A percentile compares a stretch with the other conserved stretches of the same genome.
Conservation (phyloP, 441 rosid species). For the Corymbia citriodora region DNA sequence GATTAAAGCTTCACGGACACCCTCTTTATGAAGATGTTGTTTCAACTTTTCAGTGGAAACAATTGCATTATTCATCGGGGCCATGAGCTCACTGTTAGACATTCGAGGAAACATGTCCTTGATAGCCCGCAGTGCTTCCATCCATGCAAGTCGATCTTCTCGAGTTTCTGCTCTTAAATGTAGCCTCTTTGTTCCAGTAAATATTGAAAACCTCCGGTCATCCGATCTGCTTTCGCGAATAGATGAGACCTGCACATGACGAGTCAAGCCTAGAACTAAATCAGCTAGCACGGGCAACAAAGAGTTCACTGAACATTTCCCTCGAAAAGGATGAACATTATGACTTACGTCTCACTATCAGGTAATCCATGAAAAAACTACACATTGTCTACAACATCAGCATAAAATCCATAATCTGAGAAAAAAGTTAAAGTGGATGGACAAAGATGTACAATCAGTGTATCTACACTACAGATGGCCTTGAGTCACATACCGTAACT, state of each 20-base stretch:
- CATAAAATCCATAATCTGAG: neutral
- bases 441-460: neutral
- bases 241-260: slow-evolving; percentile 59
- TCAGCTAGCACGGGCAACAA: neutral
- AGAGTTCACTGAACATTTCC: neutral
- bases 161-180: slow-evolving; percentile 72
- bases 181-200: slow-evolving; percentile 81
- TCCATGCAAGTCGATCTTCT: slow-evolving; percentile 75
- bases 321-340: neutral
- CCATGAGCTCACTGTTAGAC: slow-evolving; percentile 73
- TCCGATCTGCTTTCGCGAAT: slow-evolving; percentile 80
- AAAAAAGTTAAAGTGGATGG: neutral
- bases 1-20: slow-evolving; percentile 51
- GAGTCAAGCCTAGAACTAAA: neutral
- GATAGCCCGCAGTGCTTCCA: slow-evolving; percentile 76
- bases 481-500: neutral
- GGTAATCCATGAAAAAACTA: neutral
- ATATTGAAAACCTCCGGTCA: slow-evolving; percentile 77
- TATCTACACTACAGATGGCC: neutral
- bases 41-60: slow-evolving; percentile 70
- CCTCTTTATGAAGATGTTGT: slow-evolving; percentile 54
- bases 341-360: neutral
- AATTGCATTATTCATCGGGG: slow-evolving; percentile 32
- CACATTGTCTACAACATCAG: neutral
- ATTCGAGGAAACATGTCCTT: slow-evolving; percentile 84